These are phyloP conservation scores for Kitagawia praeruptora DNA, from an alignment of 129 eudicot species.

Conservation along the genomic window DNA sequence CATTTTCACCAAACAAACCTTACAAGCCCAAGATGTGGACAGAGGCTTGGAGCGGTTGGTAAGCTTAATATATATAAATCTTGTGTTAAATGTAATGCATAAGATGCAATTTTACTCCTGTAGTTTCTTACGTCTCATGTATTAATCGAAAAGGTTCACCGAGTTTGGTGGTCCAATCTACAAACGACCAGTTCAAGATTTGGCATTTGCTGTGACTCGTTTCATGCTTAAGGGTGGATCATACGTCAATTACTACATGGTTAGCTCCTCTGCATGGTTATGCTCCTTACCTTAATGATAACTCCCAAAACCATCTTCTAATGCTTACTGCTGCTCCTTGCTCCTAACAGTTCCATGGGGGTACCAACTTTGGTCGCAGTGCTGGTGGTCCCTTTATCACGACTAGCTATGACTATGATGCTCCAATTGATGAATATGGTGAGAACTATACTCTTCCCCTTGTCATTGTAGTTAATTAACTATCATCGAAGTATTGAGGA, in stretches of 20 bases:
- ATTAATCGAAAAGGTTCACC: slow-evolving; percentile 50
- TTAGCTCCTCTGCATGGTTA: slow-evolving; percentile 19
- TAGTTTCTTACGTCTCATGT: neutral
- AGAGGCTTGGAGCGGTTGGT: slow-evolving; percentile 99
- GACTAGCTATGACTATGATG: slow-evolving; percentile 94
- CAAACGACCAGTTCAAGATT: slow-evolving; percentile 86
- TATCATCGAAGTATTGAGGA: neutral
- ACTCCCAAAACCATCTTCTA: neutral
- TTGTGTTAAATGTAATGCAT: neutral
- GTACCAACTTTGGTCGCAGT: slow-evolving; percentile 93
- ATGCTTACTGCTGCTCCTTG: slow-evolving; percentile 5
- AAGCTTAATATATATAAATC: slow-evolving; percentile 4
- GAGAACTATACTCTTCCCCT: slow-evolving; percentile 8
- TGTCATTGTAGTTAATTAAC: neutral
- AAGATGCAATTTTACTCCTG: neutral
- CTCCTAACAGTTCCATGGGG: slow-evolving; percentile 75
- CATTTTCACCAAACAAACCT: slow-evolving; percentile 75
- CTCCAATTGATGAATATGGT: slow-evolving; percentile 98
- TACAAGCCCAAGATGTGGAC: slow-evolving; percentile 92
- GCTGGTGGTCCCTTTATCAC: slow-evolving; percentile 93
- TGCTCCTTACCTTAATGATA: neutral
- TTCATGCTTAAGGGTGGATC: slow-evolving; percentile 84
- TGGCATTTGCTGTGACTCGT: slow-evolving; percentile 93
- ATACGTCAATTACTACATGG: slow-evolving; percentile 87
- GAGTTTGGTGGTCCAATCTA: slow-evolving; percentile 70